Evolutionary conservation across 2,329 filamentous ascomycete genomes (phyloP).

Genomic region (Penicillium sp.): DNA sequence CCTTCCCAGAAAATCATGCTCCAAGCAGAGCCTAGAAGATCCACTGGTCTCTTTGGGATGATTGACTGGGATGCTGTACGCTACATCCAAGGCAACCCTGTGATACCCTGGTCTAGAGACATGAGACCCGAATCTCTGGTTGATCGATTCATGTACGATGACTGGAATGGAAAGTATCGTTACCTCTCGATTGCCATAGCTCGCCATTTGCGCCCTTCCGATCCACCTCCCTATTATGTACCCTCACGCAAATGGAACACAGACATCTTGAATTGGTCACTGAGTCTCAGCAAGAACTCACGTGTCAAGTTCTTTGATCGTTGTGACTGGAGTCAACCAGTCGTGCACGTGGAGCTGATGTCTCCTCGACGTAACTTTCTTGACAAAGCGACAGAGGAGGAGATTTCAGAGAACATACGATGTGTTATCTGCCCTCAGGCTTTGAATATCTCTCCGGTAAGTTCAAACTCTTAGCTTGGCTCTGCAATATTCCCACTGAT

Average conservation of each 20-base stretch:
- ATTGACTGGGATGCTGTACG: conserved; percentile 50
- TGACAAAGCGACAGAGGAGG: conserved; percentile 63
- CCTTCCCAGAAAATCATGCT: conserved; percentile 50
- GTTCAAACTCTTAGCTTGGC: conserved; percentile 35
- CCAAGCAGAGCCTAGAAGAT: conserved; percentile 1
- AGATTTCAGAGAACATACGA: conserved; percentile 46
- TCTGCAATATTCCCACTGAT: not conserved
- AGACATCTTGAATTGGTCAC: conserved; percentile 80
- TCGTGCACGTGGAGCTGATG: conserved; percentile 74
- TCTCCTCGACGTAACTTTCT: conserved; percentile 81
- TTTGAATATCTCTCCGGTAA: conserved; percentile 72
- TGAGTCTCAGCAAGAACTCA: conserved; percentile 70
- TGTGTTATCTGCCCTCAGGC: conserved; percentile 78
- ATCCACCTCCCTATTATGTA: conserved; percentile 36
- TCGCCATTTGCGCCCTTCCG: conserved; percentile 32
- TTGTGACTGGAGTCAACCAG: conserved; percentile 73
- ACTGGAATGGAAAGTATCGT: conserved; percentile 58
- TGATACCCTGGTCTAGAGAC: conserved; percentile 49
- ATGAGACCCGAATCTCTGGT: conserved; percentile 44
- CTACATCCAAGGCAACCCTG: conserved; percentile 41
- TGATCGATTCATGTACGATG: conserved; percentile 58
- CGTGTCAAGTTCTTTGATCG: conserved; percentile 48
- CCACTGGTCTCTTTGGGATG: conserved; percentile 12
- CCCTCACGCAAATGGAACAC: conserved; percentile 49
- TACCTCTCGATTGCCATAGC: conserved; percentile 54